Percentiles rank a stretch among this genome's conserved stretches.
Evolutionary conservation across 2,329 filamentous ascomycete genomes (phyloP).

Genomic region (Blastomyces percursus): DNA sequence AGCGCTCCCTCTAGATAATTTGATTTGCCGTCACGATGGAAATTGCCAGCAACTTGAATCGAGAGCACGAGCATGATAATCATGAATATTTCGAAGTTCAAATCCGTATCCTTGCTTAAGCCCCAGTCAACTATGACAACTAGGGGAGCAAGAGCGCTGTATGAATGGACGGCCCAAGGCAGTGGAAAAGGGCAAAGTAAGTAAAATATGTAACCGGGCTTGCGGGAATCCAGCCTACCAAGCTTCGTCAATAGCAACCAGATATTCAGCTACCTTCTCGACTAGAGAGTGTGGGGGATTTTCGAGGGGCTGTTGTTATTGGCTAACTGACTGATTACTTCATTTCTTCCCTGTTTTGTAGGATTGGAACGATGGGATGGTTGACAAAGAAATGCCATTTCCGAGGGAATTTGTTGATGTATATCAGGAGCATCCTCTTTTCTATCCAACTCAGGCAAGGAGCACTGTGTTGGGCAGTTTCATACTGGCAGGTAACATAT

Average conservation of each 20-base stretch:
- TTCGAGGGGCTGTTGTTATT: neutral
- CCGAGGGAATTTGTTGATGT: neutral
- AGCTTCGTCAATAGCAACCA: constrained; percentile 75
- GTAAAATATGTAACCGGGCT: constrained; percentile 35
- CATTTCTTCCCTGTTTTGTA: neutral
- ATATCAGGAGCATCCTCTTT: neutral
- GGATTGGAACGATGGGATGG: constrained; percentile 1
- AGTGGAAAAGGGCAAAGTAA: constrained; percentile 76
- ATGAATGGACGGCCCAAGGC: constrained; percentile 77
- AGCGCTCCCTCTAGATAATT: constrained; percentile 84
- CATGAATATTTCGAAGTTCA: constrained; percentile 83
- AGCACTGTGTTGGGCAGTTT: neutral
- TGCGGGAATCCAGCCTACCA: constrained; percentile 43
- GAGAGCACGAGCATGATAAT: constrained; percentile 68
- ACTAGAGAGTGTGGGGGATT: constrained; percentile 38
- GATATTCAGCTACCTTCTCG: constrained; percentile 76
- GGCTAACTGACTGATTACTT: constrained; percentile 11
- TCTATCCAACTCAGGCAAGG: neutral
- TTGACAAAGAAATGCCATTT: neutral
- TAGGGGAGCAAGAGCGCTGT: constrained; percentile 77
- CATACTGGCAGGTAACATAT: neutral
- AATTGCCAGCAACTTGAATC: constrained; percentile 78
- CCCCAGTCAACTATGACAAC: constrained; percentile 79
- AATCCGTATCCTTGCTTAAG: constrained; percentile 55
- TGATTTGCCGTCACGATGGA: constrained; percentile 75